These are phyloP conservation scores for Myrica gale DNA, from an alignment of 306 rosid species.

Conservation along the genomic window DNA sequence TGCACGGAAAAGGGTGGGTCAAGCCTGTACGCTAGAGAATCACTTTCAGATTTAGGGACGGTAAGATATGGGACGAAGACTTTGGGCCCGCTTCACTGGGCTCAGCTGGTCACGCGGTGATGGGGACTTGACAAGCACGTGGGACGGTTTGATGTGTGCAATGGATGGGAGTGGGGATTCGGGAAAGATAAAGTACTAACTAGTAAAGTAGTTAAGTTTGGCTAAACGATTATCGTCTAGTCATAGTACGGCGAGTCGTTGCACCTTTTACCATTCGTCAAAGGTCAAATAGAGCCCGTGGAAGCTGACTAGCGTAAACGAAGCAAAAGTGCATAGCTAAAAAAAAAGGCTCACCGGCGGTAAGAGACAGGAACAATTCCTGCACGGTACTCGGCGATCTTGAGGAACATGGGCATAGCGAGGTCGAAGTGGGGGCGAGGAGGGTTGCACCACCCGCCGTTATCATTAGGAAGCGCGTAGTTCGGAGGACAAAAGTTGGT, in stretches of 20 bases:
- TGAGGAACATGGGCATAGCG: constrained; percentile 86
- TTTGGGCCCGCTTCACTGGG: not conserved
- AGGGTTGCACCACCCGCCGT: constrained; percentile 95
- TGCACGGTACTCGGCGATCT: constrained; percentile 75
- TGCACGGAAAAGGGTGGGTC: constrained; percentile 19
- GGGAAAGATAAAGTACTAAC: too few relatives aligned
- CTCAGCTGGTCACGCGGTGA: too few relatives aligned
- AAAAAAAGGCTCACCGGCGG: constrained; percentile 51
- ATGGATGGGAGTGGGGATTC: not conserved
- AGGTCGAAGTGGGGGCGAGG: constrained; percentile 85
- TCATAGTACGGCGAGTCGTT: not conserved
- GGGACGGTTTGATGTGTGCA: constrained; percentile 4
- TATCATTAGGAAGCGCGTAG: constrained; percentile 58
- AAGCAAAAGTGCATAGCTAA: not conserved
- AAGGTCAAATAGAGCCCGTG: not conserved
- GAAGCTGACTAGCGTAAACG: not conserved
- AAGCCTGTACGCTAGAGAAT: constrained; percentile 8
- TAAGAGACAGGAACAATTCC: constrained; percentile 84
- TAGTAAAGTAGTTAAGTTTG: not conserved
- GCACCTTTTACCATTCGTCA: not conserved
- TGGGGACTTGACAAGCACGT: not conserved
- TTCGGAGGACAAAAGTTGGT: constrained; percentile 79
- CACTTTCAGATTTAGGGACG: constrained; percentile 22
- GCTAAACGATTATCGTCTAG: not conserved
- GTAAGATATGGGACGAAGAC: not conserved